Percentiles rank a stretch among this genome's conserved stretches.
Conservation (phyloP, 2,329 filamentous ascomycete genomes). For the Tolypocladium ophioglossoides region DNA sequence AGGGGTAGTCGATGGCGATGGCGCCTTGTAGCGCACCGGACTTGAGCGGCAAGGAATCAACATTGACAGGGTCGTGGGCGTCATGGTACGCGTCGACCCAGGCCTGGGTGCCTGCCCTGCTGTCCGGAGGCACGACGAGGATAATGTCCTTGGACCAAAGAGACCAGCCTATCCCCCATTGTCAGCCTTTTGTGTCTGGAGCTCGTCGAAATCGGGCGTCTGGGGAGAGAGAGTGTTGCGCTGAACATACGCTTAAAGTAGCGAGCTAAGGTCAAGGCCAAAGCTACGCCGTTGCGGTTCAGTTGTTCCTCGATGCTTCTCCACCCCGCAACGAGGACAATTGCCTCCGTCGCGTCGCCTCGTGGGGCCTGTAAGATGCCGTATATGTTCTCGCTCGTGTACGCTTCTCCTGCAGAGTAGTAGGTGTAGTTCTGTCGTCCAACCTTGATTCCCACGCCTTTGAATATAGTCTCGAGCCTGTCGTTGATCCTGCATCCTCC, state of each 20-base stretch:
- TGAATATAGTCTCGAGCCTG: slow-evolving; percentile 65
- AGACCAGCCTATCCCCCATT: slow-evolving; percentile 61
- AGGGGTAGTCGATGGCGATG: slow-evolving; percentile 86
- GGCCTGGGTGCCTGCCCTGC: slow-evolving; percentile 79
- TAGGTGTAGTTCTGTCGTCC: slow-evolving; percentile 85
- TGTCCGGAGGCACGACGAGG: slow-evolving; percentile 79
- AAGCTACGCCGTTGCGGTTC: slow-evolving; percentile 79
- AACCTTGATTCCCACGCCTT: slow-evolving; percentile 72
- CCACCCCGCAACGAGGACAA: slow-evolving; percentile 87
- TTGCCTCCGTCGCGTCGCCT: slow-evolving; percentile 92
- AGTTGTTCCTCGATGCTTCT: slow-evolving; percentile 66
- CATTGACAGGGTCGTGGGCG: slow-evolving; percentile 59
- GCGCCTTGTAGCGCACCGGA: slow-evolving; percentile 89
- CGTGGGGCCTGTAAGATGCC: slow-evolving; percentile 86
- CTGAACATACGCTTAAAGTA: slow-evolving; percentile 71
- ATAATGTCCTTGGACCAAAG: slow-evolving; percentile 99
- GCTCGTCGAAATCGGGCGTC: neutral
- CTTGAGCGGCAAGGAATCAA: slow-evolving; percentile 75
- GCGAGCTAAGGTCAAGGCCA: slow-evolving; percentile 76
- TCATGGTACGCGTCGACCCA: slow-evolving; percentile 99
- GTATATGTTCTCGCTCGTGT: slow-evolving; percentile 82
- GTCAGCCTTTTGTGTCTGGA: slow-evolving; percentile 8
- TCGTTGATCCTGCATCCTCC: slow-evolving; percentile 45
- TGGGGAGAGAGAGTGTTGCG: neutral
- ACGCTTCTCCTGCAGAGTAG: slow-evolving; percentile 60